Percentiles rank a stretch among this genome's conserved stretches.
Conservation (phyloP, 2,329 filamentous ascomycete genomes). For the Ophiostoma ulmi region DNA sequence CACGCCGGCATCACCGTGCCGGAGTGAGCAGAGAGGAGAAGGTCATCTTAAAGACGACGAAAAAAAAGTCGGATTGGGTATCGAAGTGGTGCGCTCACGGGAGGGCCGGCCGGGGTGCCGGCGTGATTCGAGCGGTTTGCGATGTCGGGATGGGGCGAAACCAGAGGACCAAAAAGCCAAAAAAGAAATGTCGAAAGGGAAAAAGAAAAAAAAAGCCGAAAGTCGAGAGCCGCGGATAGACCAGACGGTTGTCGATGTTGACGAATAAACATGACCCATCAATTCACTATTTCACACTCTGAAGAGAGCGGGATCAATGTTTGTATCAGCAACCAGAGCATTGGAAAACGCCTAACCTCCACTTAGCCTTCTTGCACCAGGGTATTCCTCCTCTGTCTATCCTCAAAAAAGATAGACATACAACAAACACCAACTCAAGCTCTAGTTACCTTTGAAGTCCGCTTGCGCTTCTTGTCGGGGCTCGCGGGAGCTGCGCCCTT, state of each 20-base stretch:
- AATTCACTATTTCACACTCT: constrained; percentile 29
- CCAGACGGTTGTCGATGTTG: constrained; percentile 16
- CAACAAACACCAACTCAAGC: constrained; percentile 49
- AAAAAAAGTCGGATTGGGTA: constrained; percentile 1
- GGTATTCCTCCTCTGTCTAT: constrained; percentile 45
- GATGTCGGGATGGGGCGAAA: not conserved
- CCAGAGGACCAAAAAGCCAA: not conserved
- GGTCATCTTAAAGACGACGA: constrained; percentile 7
- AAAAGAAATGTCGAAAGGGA: not conserved
- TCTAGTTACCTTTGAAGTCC: constrained; percentile 50
- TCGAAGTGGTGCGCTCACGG: constrained; percentile 5
- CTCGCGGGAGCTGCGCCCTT: constrained; percentile 45
- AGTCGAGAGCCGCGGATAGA: not conserved
- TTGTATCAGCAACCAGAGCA: constrained; percentile 30
- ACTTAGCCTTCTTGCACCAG: constrained; percentile 46
- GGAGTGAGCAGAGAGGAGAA: constrained; percentile 4
- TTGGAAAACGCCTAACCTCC: constrained; percentile 33
- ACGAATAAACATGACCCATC: constrained; percentile 29
- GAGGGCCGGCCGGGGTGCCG: constrained; percentile 1
- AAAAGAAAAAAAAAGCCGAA: not conserved
- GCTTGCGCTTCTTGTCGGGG: constrained; percentile 60
- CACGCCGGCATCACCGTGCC: constrained; percentile 18
- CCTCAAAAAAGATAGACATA: not conserved
- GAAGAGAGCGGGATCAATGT: constrained; percentile 34
- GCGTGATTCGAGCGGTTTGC: constrained; percentile 4